Base-by-base conservation (phyloP, 306 rosid genomes). In the Cajanus cajan region DNA sequence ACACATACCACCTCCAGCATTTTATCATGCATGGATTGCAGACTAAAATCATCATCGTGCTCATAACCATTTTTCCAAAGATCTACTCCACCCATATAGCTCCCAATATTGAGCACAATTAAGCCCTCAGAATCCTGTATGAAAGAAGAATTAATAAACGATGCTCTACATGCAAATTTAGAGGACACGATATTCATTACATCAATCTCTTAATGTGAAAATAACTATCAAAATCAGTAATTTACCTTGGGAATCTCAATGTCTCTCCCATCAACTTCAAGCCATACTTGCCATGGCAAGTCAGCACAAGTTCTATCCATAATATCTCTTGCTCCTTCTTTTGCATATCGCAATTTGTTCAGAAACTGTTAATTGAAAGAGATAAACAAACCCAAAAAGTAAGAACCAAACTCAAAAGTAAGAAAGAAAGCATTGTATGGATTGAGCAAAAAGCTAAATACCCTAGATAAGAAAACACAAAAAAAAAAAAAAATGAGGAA, bases 281-380 rank as follows among this genome's bases (percentile, higher is more conserved):
- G 96, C 91, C 91, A 91, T 52, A 89, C 93, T 86, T 89, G 96
- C 96, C 93, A 91, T 39, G 96, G 96, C 81, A 91, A 87, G 83
- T 91, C 96, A 34, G 96, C 96, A 82, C 96, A 91, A 11, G 93
- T 78, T 87, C 96, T 84, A 80, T 89, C 93, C 96, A 91, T 89
- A 73, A 91, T 91, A 78, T 89, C 96, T 80, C 90, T 91, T 24
- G 96, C 96, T 48, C 96, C 96, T 86, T 91, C 96, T 86, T 91
- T 91, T 70, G 96, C 96, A 81, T 91, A 91, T 78, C 91, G 84
- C 54, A 91, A 69, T 74, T 91, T 91, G 79, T 91, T 91, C 7
- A 89, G 50, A 81, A 91, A 91, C 96, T 91, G 86, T 24, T 12
- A 22, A 83, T 3, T 39, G 48, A 77, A 81, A 75, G 82, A 40